phyloP scores from a whole-genome alignment of 345 rosid species.

The Ceriops tagal region DNA sequence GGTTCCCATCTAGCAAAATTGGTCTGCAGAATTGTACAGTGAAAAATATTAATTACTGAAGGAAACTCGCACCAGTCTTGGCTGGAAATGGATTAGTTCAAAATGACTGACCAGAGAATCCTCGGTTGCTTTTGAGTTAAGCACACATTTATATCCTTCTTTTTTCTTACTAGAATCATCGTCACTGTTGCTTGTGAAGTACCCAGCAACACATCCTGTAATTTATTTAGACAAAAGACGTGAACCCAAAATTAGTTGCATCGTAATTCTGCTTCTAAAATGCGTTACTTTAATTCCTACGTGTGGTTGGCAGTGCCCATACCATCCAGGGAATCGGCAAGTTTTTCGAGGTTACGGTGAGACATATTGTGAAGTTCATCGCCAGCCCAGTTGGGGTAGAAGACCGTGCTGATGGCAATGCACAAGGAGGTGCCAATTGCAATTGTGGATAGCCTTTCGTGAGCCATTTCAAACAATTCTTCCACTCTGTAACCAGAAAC shows the following conservation, averaged over 20 bases:
- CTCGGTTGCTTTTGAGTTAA: conserved; percentile 68
- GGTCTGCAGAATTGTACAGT: conserved; percentile 33
- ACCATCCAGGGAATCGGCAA: conserved; percentile 64
- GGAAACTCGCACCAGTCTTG: neutral
- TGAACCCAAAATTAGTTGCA: neutral
- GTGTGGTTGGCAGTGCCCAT: conserved; percentile 1
- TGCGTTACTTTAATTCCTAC: neutral
- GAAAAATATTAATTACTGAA: neutral
- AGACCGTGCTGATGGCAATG: conserved; percentile 47
- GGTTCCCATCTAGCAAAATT: conserved; percentile 81
- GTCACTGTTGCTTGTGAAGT: conserved; percentile 35
- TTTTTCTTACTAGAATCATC: conserved; percentile 33
- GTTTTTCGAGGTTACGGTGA: conserved; percentile 53
- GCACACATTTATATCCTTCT: conserved; percentile 55
- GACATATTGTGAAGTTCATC: conserved; percentile 58
- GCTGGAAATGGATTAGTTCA: neutral
- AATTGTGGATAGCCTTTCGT: conserved; percentile 57
- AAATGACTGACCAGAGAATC: conserved; percentile 50
- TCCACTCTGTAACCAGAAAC: conserved; percentile 64
- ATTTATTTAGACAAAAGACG: conserved; percentile 8
- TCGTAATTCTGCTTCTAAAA: neutral
- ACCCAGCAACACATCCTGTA: conserved; percentile 49
- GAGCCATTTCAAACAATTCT: conserved; percentile 50
- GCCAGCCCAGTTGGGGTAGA: conserved; percentile 81
- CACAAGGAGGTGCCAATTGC: conserved; percentile 60